Conservation (phyloP, 805 yeast genomes). For the Sungouiozyma ichnusensis region DNA sequence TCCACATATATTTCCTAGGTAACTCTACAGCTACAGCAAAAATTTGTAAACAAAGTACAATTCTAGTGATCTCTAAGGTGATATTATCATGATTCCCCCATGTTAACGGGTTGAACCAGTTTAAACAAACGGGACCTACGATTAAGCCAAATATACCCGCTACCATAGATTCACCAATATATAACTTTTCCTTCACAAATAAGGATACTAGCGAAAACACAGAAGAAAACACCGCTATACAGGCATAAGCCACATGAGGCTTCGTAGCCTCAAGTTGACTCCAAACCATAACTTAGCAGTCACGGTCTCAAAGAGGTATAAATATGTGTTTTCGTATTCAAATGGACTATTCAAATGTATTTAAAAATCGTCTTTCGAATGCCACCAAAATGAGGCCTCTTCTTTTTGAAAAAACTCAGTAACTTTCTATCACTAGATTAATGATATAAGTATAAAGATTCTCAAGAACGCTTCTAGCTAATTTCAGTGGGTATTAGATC, state of each 20-base stretch:
- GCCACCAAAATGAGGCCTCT: not conserved
- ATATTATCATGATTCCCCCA: slow-evolving; percentile 84
- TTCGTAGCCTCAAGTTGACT: slow-evolving; percentile 33
- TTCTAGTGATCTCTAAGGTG: slow-evolving; percentile 73
- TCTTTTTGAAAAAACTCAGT: too few species aligned
- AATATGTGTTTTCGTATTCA: too few species aligned
- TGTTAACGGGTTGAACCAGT: slow-evolving; percentile 70
- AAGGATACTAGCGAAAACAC: slow-evolving; percentile 73
- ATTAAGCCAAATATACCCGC: slow-evolving; percentile 80
- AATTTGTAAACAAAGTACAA: slow-evolving; percentile 77
- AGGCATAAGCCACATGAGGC: slow-evolving; percentile 81
- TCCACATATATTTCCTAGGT: slow-evolving; percentile 79
- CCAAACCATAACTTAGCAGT: slow-evolving; percentile 24
- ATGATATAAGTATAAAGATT: too few species aligned
- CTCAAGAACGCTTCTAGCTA: too few species aligned
- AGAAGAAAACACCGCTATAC: slow-evolving; percentile 73
- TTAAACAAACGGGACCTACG: slow-evolving; percentile 76
- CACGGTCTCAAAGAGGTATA: too few species aligned
- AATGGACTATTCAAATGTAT: too few species aligned
- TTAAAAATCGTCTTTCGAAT: not conserved
- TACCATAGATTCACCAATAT: slow-evolving; percentile 85
- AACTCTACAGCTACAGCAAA: slow-evolving; percentile 92
- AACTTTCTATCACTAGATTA: too few species aligned
- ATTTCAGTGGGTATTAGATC: too few species aligned
- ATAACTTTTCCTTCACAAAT: slow-evolving; percentile 71